Evolutionary conservation across 2,329 filamentous ascomycete species (phyloP).

Genomic region (Eutypella sp.): DNA sequence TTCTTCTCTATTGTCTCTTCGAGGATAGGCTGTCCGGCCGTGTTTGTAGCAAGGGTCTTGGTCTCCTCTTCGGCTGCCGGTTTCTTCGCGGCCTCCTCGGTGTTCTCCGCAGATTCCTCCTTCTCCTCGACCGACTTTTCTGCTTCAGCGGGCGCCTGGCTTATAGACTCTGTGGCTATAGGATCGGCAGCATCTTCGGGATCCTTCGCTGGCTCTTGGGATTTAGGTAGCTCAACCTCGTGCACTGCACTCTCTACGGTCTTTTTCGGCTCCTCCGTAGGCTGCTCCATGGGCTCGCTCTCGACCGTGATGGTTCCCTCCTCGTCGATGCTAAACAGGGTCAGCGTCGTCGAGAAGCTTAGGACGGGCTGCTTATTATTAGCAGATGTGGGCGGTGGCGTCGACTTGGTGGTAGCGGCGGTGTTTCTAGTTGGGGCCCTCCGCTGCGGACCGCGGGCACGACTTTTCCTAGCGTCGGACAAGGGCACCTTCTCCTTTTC

Average conservation of each 20-base stretch:
- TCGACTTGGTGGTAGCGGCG: slow-evolving; percentile 27
- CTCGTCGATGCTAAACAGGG: slow-evolving; percentile 49
- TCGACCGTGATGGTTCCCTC: slow-evolving; percentile 40
- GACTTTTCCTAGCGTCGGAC: slow-evolving; percentile 80
- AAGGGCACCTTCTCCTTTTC: slow-evolving; percentile 73
- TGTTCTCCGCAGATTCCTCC: too few relatives aligned
- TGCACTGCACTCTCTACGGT: neutral
- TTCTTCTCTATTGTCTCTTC: slow-evolving; percentile 26
- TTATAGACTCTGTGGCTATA: slow-evolving; percentile 1
- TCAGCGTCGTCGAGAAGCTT: slow-evolving; percentile 42
- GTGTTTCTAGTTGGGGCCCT: slow-evolving; percentile 56
- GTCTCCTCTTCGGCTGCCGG: slow-evolving; percentile 19
- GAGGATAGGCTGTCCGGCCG: slow-evolving; percentile 26
- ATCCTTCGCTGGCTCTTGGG: neutral
- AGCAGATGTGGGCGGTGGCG: slow-evolving; percentile 25
- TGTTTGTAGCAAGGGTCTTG: slow-evolving; percentile 26
- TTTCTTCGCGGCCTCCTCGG: slow-evolving; percentile 6
- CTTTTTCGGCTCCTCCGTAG: slow-evolving; percentile 7
- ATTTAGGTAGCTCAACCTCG: slow-evolving; percentile 5
- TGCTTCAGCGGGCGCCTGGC: slow-evolving; percentile 2
- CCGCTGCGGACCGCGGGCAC: slow-evolving; percentile 81
- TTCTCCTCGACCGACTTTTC: slow-evolving; percentile 4
- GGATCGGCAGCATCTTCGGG: slow-evolving; percentile 5
- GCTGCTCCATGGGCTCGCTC: slow-evolving; percentile 7
- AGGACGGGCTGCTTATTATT: slow-evolving; percentile 35